Conservation (phyloP, 179 eudicot genomes). For the Spergularia azorica region DNA sequence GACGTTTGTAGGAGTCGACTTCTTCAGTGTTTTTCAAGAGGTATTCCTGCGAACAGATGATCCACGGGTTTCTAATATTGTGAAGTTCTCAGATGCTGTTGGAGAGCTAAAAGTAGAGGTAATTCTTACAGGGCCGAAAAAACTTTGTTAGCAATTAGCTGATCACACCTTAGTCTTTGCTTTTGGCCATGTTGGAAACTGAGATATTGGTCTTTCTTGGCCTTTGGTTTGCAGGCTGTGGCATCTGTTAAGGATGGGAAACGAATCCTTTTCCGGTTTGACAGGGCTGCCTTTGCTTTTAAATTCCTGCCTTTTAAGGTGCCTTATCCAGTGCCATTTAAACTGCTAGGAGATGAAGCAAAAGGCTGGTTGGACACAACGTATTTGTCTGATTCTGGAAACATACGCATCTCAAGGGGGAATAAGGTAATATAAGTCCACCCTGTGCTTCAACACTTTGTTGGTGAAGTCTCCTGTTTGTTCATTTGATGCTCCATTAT, state of each 20-base stretch:
- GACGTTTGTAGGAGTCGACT: slow-evolving; percentile 92
- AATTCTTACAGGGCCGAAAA: slow-evolving; percentile 13
- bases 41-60: slow-evolving; percentile 68
- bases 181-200: background rate
- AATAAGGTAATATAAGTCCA: slow-evolving; percentile 65
- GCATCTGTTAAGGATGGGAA: slow-evolving; percentile 82
- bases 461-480: background rate
- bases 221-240: slow-evolving; percentile 54
- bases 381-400: slow-evolving; percentile 85
- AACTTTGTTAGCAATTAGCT: too few species aligned
- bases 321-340: slow-evolving; percentile 97
- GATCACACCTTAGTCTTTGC: too few species aligned
- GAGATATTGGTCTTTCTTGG: background rate
- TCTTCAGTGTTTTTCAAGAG: slow-evolving; percentile 91
- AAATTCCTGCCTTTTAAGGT: slow-evolving; percentile 93
- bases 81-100: slow-evolving; percentile 78
- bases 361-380: slow-evolving; percentile 99
- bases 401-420: slow-evolving; percentile 91
- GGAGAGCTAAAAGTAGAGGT: slow-evolving; percentile 99
- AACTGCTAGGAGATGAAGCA: slow-evolving; percentile 96
- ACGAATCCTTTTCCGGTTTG: slow-evolving; percentile 85
- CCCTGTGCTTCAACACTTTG: background rate
- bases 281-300: slow-evolving; percentile 91
- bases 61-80: slow-evolving; percentile 92
- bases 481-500: too few species aligned